Evolutionary conservation across 805 yeast species (phyloP), one percentile per base, ranked within the genome.

Genomic region (Monosporozyma unispora): DNA sequence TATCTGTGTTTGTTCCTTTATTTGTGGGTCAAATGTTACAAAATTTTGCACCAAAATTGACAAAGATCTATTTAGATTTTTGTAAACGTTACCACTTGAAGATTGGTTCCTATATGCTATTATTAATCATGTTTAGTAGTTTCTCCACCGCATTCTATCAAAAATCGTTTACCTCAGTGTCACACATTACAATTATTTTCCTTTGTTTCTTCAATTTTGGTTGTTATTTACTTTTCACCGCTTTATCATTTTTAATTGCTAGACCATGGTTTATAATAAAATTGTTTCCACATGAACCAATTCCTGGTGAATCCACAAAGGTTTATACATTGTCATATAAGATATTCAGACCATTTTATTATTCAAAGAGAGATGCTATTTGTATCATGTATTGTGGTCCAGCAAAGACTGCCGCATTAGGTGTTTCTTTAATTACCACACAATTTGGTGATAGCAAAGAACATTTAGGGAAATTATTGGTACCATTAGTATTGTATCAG

Each of bases 331-430:
- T 64, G 55, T 52, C 71, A 1, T 70, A 69, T 51, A 64, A 60
- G 49, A 38, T 67, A 10, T 68, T 69, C 48, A 65, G 73, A 48
- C 91, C 91, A 1, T 87, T 85, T 58, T 84, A 83, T 65, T 84
- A 84, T 65, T 73, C 74, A 57, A 77, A 82, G 56, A 65, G 71
- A 47, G 96, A 89, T 59, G 79, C 96, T 0, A 86, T 87, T 33
- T 75, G 90, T 11, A 76, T 89, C 46, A 77, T 88, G 84, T 74
- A 87, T 51, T 87, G 96, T 66, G 96, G 95, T 10, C 91, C 95
- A 4, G 96, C 96, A 2, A 89, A 88, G 65, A 88, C 96, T 0
- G 96, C 95, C 0, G 96, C 96, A 0, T 71, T 88, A 47, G 96
- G 96, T 35, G 95, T 88, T 3, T 84, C 95, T 1, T 71, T 88